Evolutionary conservation across 148 eudicot genomes (phyloP).

Genomic region (Beta vulgaris): DNA sequence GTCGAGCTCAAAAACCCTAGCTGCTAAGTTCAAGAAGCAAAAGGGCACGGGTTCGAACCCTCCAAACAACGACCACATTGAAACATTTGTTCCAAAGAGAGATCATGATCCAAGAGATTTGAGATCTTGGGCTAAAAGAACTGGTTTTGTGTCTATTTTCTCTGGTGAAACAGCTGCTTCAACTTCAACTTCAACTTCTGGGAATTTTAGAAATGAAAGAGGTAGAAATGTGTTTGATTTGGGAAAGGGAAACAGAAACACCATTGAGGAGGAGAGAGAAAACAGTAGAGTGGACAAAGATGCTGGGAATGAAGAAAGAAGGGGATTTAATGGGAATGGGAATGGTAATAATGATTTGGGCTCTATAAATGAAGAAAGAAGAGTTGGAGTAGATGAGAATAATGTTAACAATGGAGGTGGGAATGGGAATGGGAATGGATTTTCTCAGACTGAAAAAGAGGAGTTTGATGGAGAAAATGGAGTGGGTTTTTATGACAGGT

Average conservation of each 20-base stretch:
- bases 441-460: conserved; percentile 37
- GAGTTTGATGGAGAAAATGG: conserved; percentile 41
- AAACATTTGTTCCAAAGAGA: conserved; percentile 62
- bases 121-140: conserved; percentile 93
- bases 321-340: conserved; percentile 35
- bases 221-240: conserved; percentile 39
- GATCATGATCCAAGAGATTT: conserved; percentile 81
- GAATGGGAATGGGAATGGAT: conserved; percentile 23
- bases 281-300: conserved; percentile 39
- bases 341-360: conserved; percentile 22
- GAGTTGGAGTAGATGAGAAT: conserved; percentile 33
- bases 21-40: conserved; percentile 27
- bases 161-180: conserved; percentile 53
- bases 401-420: conserved; percentile 36
- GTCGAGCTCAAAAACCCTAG: conserved; percentile 55
- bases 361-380: conserved; percentile 22
- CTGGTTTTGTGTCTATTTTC: conserved; percentile 83
- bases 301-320: conserved; percentile 33
- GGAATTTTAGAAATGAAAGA: conserved; percentile 30
- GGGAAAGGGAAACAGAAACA: conserved; percentile 39
- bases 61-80: conserved; percentile 29
- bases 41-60: conserved; percentile 42
- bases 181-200: conserved; percentile 31
- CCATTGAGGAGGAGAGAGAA: conserved; percentile 31
- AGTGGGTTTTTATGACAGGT: conserved; percentile 28